Evolutionary conservation across 257 asterid genomes (phyloP), one percentile per base, ranked within the genome.

Genomic region (Solanum bulbocastanum): DNA sequence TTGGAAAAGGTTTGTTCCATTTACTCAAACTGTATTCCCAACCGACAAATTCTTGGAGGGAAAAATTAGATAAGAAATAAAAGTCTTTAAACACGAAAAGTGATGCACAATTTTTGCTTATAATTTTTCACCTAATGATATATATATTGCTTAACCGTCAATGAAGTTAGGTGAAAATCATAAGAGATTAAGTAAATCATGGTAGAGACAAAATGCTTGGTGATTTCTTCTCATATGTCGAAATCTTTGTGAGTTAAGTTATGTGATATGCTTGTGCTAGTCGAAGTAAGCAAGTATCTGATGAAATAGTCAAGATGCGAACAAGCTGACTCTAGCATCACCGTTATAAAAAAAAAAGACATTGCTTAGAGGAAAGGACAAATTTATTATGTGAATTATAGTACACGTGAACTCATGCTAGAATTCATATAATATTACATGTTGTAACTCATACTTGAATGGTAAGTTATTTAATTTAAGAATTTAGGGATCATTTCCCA

Each of bases 151-250:
- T 2, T 33, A 74, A 36, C 25, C 0, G 18, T 20, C 3, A 73
- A 73, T 35, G 27, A 35, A 18, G 30, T 25, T 6, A 0, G n/a
- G 25, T 78, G 7, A 40, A 78, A 40, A 14, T 42, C 13, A 0
- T 4, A 40, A n/a, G 4, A 73, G 3, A 74, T 6, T 3, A 23
- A 13, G 15, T 3, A 32, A 74, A 74, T 74, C 7, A 0, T 7
- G 22, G 6, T 5, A 11, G 0, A 37, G 14, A 1, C 2, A 12
- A 76, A 37, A 0, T 5, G 6, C 0, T 11, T 6, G 4, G 11
- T 0, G 23, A 39, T 23, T 75, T 75, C 1, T 39, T 23, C 1
- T 39, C 1, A 39, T 14, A 1, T 25, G 6, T 6, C 10, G 0
- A 5, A 37, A n/a, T 0, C 4, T 22, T 22, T 3, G 6, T 75